These are phyloP conservation scores for Aureobasidium sp. DNA, from an alignment of 2,329 filamentous ascomycete species.

Conservation along the genomic window DNA sequence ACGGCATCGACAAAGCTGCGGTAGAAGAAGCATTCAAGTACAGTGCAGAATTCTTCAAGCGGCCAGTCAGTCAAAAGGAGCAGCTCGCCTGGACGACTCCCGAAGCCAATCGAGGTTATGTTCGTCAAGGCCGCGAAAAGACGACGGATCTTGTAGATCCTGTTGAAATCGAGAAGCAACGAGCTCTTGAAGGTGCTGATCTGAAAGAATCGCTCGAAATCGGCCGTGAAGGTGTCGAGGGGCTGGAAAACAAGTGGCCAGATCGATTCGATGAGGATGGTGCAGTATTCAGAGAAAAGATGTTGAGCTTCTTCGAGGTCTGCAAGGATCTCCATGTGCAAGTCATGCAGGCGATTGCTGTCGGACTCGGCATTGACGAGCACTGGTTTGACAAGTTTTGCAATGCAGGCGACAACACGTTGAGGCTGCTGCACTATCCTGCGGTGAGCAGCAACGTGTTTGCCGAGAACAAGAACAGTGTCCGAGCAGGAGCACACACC, in stretches of 20 bases:
- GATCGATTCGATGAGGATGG: slow-evolving; percentile 43
- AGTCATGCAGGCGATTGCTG: slow-evolving; percentile 56
- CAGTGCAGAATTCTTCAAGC: slow-evolving; percentile 65
- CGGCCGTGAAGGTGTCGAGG: slow-evolving; percentile 53
- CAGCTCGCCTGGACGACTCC: slow-evolving; percentile 57
- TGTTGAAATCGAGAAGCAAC: slow-evolving; percentile 51
- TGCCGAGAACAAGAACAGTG: slow-evolving; percentile 40
- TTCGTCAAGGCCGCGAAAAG: slow-evolving; percentile 57
- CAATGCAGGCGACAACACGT: slow-evolving; percentile 58
- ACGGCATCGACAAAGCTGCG: slow-evolving; percentile 55
- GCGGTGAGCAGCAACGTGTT: slow-evolving; percentile 52
- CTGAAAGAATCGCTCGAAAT: slow-evolving; percentile 59
- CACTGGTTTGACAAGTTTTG: slow-evolving; percentile 71
- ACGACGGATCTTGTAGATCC: slow-evolving; percentile 52
- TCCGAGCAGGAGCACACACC: slow-evolving; percentile 69
- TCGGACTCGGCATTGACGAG: slow-evolving; percentile 63
- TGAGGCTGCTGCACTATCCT: slow-evolving; percentile 45
- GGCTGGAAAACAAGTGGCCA: slow-evolving; percentile 73
- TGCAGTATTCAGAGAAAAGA: slow-evolving; percentile 60
- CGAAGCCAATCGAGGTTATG: slow-evolving; percentile 44
- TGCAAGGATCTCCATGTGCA: slow-evolving; percentile 69
- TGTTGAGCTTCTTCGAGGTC: slow-evolving; percentile 66
- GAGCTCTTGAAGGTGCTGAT: slow-evolving; percentile 42
- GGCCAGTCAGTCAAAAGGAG: slow-evolving; percentile 56
- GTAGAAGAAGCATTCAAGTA: slow-evolving; percentile 24